A percentile compares a stretch with the other conserved stretches of the same genome.
Conservation (phyloP, 2,329 filamentous ascomycete genomes). For the Colletotrichum scovillei region DNA sequence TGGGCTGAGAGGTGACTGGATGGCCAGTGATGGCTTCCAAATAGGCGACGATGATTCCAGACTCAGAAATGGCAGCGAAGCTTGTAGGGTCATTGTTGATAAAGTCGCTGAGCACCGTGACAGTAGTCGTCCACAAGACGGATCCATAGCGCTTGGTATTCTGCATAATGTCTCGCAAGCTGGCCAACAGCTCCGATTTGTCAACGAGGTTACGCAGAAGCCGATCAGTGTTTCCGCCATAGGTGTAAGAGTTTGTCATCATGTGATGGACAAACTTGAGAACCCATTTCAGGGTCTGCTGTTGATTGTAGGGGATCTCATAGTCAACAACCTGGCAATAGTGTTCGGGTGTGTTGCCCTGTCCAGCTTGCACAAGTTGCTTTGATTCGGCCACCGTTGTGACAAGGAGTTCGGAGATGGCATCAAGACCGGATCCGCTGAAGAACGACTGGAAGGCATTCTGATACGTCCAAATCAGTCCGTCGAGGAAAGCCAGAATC, state of each 20-base stretch:
- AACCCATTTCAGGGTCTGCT: conserved; percentile 92
- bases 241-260: conserved; percentile 80
- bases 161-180: conserved; percentile 83
- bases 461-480: conserved; percentile 84
- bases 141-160: conserved; percentile 86
- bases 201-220: conserved; percentile 94
- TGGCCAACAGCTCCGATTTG: conserved; percentile 84
- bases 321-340: conserved; percentile 92
- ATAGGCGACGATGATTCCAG: conserved; percentile 87
- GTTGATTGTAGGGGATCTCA: conserved; percentile 90
- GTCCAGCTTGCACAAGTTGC: conserved; percentile 72
- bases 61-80: conserved; percentile 94
- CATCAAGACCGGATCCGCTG: conserved; percentile 84
- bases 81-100: conserved; percentile 99
- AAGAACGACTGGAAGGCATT: conserved; percentile 88
- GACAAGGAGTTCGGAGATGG: conserved; percentile 88
- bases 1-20: conserved; percentile 50
- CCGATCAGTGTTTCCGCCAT: conserved; percentile 86
- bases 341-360: conserved; percentile 74
- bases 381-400: conserved; percentile 80
- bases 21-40: conserved; percentile 81
- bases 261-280: conserved; percentile 97
- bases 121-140: conserved; percentile 94
- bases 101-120: conserved; percentile 92
- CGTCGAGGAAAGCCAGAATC: conserved; percentile 89